Base-by-base conservation (phyloP, 1,284 basidiomycete species). In the Xanthoconium separans region DNA sequence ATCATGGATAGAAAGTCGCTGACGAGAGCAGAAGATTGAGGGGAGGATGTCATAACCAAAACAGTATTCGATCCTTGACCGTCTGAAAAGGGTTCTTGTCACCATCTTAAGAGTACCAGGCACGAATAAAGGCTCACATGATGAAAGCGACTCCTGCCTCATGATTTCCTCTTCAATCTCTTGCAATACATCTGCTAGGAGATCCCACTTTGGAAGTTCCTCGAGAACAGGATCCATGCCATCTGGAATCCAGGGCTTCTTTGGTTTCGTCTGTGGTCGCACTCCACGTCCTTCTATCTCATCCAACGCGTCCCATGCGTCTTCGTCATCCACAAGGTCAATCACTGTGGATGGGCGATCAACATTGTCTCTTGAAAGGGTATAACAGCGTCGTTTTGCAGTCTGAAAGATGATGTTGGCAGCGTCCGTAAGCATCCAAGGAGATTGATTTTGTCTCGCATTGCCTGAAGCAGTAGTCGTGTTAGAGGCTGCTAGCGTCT, bases 151-250 rank as follows among this genome's bases (percentile, higher is more conserved):
- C 59, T 83, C 82, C 62, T 82, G 78, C 51, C 80, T 73, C 54
- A 89, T 75, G 48, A 95, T 91, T 61, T 95, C 91, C 57, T 88
- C 87, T 70, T 99, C 97, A 6, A 95, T 90, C 74, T 99, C 97
- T 58, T 93, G 82, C 46, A 99, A 69, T 0, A 97, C 82, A 13
- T 95, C 91, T 0, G 86, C 83, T 4, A 99, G 75, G 4, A 98
- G 71, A 49, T 80, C 81, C 96, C 97, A 99, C 68, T 99, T 99
- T 0, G 96, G 96, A 39, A 92, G 81, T 68, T 98, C 95, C 70
- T 99, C 96, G 18, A 99, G 77, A 0, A 95, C 83, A 0, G 93
- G 91, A 40, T 93, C 85, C 65, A 97, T 87, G 0, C 85, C 89
- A 10, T 84, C 78, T 0, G 93, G 91, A 11, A 95, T 64, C 85